A percentile compares a stretch with the other conserved stretches of the same genome.
phyloP scores from a whole-genome alignment of 345 rosid species.

The sweet orange (Citrus sinensis) region DVS_A1.0 CM039164.1:27888501-27889000 shows the following conservation, averaged over 20 bases:
- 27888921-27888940: neutral
- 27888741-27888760: neutral
- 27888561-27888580: conserved; percentile 13
- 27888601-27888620: neutral
- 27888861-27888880: neutral
- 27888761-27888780: neutral
- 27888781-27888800: neutral
- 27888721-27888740: neutral
- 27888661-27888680: neutral
- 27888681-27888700: neutral
- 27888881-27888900: neutral
- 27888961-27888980: neutral
- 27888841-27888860: neutral
- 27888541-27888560: neutral
- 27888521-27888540: conserved; percentile 1
- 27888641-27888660: neutral
- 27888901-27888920: neutral
- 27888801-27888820: neutral
- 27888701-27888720: neutral
- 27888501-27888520: neutral
- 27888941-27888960: conserved; percentile 8
- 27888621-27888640: conserved; percentile 32
- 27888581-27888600: conserved; percentile 19
- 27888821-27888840: neutral
- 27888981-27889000: neutral